Conservation (phyloP, 192 early-diverging fungal genomes). For the Linnemannia exigua region DNA sequence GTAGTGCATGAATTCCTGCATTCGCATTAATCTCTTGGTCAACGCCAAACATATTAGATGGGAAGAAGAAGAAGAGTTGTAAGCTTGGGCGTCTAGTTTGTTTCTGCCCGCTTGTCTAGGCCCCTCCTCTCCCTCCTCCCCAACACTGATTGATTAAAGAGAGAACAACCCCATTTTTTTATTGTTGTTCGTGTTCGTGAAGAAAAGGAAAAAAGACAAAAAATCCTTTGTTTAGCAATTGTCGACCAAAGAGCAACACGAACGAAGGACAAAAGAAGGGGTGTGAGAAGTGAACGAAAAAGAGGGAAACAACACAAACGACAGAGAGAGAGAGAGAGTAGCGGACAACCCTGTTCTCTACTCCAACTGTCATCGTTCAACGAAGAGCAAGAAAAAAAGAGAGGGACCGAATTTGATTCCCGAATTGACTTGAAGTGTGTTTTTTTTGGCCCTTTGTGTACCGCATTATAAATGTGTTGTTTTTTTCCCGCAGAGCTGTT, state of each 20-base stretch:
- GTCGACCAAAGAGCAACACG: neutral
- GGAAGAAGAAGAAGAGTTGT: neutral
- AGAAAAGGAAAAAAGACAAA: neutral
- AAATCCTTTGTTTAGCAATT: neutral
- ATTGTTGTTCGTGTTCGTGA: neutral
- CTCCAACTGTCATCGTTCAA: neutral
- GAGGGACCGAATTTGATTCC: constrained; percentile 18
- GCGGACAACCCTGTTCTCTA: neutral
- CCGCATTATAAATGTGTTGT: neutral
- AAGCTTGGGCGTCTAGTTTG: neutral
- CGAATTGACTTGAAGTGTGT: constrained; percentile 3
- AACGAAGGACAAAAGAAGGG: constrained; percentile 1
- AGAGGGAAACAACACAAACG: neutral
- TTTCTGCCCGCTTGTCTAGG: neutral
- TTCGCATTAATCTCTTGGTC: neutral
- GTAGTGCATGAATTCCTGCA: constrained; percentile 11
- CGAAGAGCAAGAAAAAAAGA: neutral
- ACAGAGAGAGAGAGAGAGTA: neutral
- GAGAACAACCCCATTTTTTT: neutral
- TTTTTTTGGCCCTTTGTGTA: neutral
- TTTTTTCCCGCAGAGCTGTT: neutral
- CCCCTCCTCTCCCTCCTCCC: neutral
- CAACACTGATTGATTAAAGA: neutral
- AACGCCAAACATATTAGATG: neutral
- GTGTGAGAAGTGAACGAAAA: neutral